phyloP scores from a whole-genome alignment of 2,329 filamentous ascomycete genomes.

The Colletotrichum abscissum region DNA sequence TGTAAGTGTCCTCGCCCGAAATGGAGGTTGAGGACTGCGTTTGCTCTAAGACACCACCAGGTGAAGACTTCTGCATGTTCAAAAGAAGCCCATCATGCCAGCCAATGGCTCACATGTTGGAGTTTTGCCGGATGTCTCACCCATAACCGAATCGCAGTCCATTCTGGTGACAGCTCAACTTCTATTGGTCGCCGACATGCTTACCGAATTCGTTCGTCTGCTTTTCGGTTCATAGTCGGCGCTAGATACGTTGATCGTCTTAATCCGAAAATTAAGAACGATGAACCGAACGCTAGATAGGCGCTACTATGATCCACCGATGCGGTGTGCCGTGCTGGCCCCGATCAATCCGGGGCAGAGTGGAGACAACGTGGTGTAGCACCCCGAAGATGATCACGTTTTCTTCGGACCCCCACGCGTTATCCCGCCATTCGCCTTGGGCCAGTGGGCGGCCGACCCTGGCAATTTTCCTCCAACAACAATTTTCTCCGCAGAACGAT shows the following conservation, averaged over 20 bases:
- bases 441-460: background rate
- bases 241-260: background rate
- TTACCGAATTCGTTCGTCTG: too few species aligned
- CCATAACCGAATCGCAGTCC: background rate
- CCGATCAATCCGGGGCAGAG: background rate
- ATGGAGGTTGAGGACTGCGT: background rate
- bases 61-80: background rate
- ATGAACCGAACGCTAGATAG: background rate
- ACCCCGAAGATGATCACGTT: background rate
- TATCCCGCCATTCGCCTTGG: background rate
- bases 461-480: conserved; percentile 30
- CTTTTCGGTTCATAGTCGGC: background rate
- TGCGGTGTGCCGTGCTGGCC: background rate
- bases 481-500: conserved; percentile 19
- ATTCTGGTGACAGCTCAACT: too few species aligned
- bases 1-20: too few species aligned
- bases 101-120: background rate
- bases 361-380: conserved; percentile 1
- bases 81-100: background rate
- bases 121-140: background rate
- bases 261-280: background rate
- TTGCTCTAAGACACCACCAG: background rate
- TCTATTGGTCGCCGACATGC: background rate
- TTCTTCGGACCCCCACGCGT: background rate
- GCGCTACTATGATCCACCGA: background rate